These are phyloP conservation scores for Candida suzukii DNA, from an alignment of 805 yeast species.

Conservation along the genomic window DNA sequence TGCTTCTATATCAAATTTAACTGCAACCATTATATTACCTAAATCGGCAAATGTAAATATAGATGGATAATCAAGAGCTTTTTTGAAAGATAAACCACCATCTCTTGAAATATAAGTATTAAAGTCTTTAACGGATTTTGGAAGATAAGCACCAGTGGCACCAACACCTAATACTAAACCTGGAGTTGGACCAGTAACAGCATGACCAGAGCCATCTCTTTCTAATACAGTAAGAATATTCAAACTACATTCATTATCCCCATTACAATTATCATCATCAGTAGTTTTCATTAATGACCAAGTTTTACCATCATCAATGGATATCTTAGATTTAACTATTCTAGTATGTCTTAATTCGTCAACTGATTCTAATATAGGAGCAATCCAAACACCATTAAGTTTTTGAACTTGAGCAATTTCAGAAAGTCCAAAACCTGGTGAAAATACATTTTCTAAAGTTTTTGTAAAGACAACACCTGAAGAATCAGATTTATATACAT, in stretches of 20 bases:
- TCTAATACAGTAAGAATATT: constrained; percentile 29
- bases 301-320: constrained; percentile 46
- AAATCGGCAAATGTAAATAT: constrained; percentile 63
- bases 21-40: constrained; percentile 65
- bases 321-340: constrained; percentile 27
- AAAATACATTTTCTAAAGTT: constrained; percentile 32
- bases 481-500: constrained; percentile 48
- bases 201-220: constrained; percentile 33
- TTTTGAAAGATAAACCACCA: constrained; percentile 70
- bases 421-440: constrained; percentile 30
- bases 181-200: constrained; percentile 47
- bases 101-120: constrained; percentile 62
- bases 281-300: constrained; percentile 43
- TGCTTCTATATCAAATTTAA: constrained; percentile 22
- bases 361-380: constrained; percentile 20
- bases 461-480: constrained; percentile 47
- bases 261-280: constrained; percentile 37
- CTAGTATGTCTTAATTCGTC: constrained; percentile 21
- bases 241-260: constrained; percentile 42
- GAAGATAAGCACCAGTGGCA: constrained; percentile 61
- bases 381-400: constrained; percentile 58
- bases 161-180: constrained; percentile 64
- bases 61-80: constrained; percentile 45
- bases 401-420: constrained; percentile 37
- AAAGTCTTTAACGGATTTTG: constrained; percentile 10